Base-by-base conservation (phyloP, 176 grass and related monocot species). In the Chrysopogon serrulatus region DNA sequence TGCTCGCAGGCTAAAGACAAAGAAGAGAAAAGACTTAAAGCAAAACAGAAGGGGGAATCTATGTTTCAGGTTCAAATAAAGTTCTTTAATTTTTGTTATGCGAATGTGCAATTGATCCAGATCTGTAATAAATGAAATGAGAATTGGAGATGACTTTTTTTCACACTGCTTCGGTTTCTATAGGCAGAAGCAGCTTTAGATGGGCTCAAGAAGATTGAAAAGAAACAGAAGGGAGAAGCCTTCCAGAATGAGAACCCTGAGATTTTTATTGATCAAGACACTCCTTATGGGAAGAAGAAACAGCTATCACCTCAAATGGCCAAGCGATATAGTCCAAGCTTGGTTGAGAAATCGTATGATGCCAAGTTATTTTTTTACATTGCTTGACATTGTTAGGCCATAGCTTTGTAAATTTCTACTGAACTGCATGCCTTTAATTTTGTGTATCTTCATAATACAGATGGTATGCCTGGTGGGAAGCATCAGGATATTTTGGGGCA, bases 381-480 rank as follows among this genome's bases (percentile, higher is more conserved):
- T 80, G 57, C 39, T 68, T 28, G 6, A 28, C 42, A 51, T 2
- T 45, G 1, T 43, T 12, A 43, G 5, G 5, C 41, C 61, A 40
- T 65, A 43, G n/a, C 39, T 35, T n/a, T 43, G 21, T 43, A 8
- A 68, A 24, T 61, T 13, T 68, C 47, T 74, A 21, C n/a, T 75
- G 10, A 76, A 62, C 28, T 80, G 28, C 10, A 11, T 71, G 41
- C 14, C 33, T 65, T 3, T 16, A 5, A 44, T 59, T 40, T 5
- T 71, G 79, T 39, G 45, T 11, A 35, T 74, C 18, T 49, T 49
- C 47, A 49, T 49, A 18, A 19, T 5, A 39, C 64, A 94, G 92
- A 80, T 94, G 92, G 92, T 94, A 94, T 90, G 67, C 83, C 27
- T 94, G 89, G 89, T 92, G 92, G 92, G 92, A 92, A 59, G 69